Conservation (phyloP, 169 alveolate genomes). For the Cryptosporidium muris region DNA sequence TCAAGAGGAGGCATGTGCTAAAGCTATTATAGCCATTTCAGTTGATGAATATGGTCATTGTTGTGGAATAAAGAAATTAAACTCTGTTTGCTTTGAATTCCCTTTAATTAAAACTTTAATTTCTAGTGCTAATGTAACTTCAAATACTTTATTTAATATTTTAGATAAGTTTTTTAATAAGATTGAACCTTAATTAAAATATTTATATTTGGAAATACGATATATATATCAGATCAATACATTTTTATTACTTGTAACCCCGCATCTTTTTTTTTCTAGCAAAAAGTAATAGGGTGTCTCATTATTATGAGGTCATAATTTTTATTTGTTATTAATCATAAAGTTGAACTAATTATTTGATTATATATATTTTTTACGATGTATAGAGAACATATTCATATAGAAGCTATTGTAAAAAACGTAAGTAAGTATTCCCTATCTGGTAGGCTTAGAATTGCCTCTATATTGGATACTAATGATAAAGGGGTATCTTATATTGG, state of each 20-base stretch:
- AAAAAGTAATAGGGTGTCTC: background rate
- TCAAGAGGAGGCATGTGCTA: slow-evolving; percentile 48
- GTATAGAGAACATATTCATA: background rate
- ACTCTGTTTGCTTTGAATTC: slow-evolving; percentile 39
- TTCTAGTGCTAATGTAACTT: slow-evolving; percentile 22
- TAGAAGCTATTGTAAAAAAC: slow-evolving; percentile 1
- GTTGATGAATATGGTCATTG: slow-evolving; percentile 37
- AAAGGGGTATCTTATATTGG: slow-evolving; percentile 31
- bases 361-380: background rate
- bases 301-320: background rate
- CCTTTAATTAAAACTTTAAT: slow-evolving; percentile 24
- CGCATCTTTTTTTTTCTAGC: background rate
- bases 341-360: background rate
- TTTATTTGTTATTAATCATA: background rate
- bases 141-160: slow-evolving; percentile 15
- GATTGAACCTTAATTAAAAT: background rate
- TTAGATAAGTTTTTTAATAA: slow-evolving; percentile 31
- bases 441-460: slow-evolving; percentile 55
- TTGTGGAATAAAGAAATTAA: slow-evolving; percentile 28
- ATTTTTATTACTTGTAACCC: background rate
- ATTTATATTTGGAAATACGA: background rate
- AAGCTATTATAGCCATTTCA: slow-evolving; percentile 47
- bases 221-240: background rate
- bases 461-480: slow-evolving; percentile 53
- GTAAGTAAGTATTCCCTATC: slow-evolving; percentile 14